Evolutionary conservation across 2,329 filamentous ascomycete genomes (phyloP).

Genomic region (Aaosphaeria pasadenensis): DNA sequence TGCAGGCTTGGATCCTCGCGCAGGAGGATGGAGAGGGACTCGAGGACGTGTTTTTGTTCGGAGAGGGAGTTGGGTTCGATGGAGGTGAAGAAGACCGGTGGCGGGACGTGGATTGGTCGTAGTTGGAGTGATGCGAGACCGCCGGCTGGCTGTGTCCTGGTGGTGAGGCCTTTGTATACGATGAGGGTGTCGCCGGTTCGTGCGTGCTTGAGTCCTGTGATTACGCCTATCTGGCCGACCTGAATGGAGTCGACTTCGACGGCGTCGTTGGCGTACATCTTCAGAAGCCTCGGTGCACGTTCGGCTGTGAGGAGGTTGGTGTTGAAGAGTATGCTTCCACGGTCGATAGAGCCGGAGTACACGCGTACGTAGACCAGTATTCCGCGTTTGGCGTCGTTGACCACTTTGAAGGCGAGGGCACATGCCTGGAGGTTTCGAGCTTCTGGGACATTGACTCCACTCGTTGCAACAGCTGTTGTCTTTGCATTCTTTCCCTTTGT

Average conservation of each 20-base stretch:
- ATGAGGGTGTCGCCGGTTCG: slow-evolving; percentile 91
- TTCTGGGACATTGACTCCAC: slow-evolving; percentile 21
- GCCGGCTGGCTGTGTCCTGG: slow-evolving; percentile 62
- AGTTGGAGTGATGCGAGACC: slow-evolving; percentile 75
- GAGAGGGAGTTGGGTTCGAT: slow-evolving; percentile 76
- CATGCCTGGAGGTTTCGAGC: slow-evolving; percentile 66
- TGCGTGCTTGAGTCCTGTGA: slow-evolving; percentile 85
- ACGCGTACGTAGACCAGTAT: slow-evolving; percentile 89
- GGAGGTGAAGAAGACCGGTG: slow-evolving; percentile 94
- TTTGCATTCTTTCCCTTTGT: slow-evolving; percentile 7
- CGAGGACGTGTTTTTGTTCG: slow-evolving; percentile 76
- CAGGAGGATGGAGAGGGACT: slow-evolving; percentile 72
- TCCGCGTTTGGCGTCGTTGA: slow-evolving; percentile 80
- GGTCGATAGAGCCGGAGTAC: slow-evolving; percentile 77
- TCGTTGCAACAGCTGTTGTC: slow-evolving; percentile 1
- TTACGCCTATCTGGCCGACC: slow-evolving; percentile 89
- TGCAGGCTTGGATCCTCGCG: slow-evolving; percentile 91
- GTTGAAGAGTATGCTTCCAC: slow-evolving; percentile 78
- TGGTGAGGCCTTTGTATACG: slow-evolving; percentile 62
- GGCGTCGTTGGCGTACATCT: slow-evolving; percentile 86
- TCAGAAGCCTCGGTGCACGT: slow-evolving; percentile 74
- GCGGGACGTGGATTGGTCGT: slow-evolving; percentile 82
- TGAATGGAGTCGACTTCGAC: slow-evolving; percentile 78
- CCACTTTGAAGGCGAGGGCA: slow-evolving; percentile 85
- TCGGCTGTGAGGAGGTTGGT: slow-evolving; percentile 79